phyloP scores from a whole-genome alignment of 225 moss, liverwort and hornwort genomes.

The Pseudisothecium myosuroides region DNA sequence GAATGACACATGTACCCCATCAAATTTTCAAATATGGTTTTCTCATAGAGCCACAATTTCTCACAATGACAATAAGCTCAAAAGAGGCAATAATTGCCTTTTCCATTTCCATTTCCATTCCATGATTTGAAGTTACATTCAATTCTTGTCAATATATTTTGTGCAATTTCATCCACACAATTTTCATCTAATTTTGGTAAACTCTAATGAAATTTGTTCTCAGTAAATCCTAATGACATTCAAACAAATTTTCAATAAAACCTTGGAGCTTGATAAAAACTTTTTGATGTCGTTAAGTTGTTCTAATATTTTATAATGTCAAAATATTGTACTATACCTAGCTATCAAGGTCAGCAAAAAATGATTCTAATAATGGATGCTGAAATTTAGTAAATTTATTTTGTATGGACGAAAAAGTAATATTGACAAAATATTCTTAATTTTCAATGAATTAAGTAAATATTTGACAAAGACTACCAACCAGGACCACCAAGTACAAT shows the following conservation, averaged over 20 bases:
- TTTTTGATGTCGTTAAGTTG: background rate
- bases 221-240: background rate
- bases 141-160: background rate
- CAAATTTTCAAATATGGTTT: too few species aligned
- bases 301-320: background rate
- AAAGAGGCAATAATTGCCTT: too few species aligned
- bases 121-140: background rate
- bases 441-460: background rate
- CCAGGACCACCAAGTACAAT: rapidly evolving
- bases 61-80: too few species aligned
- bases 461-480: rapidly evolving
- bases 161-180: background rate
- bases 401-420: background rate
- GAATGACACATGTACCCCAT: too few species aligned
- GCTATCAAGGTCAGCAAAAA: background rate
- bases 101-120: too few species aligned
- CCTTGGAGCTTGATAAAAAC: background rate
- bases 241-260: background rate
- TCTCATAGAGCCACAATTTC: too few species aligned
- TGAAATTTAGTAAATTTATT: background rate
- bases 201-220: background rate
- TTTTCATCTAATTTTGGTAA: background rate
- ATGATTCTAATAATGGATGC: background rate
- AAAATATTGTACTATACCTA: background rate
- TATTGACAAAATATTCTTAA: background rate